Conservation (phyloP, 2,329 filamentous ascomycete genomes). For the Alternaria consortialis region DNA sequence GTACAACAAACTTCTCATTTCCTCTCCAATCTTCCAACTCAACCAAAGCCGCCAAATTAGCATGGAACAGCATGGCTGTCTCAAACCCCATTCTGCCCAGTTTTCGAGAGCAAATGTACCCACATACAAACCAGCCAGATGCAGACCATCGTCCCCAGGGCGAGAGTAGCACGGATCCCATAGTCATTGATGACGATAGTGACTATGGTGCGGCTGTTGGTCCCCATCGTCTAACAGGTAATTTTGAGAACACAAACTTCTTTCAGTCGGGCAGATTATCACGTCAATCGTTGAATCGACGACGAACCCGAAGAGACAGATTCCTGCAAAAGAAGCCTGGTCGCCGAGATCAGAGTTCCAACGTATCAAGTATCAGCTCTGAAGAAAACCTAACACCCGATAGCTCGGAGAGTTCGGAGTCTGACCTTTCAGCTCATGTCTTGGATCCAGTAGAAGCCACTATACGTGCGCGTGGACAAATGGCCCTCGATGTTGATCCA, state of each 20-base stretch:
- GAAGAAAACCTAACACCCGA: background rate
- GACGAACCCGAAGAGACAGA: background rate
- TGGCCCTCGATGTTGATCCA: background rate
- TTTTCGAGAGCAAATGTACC: background rate
- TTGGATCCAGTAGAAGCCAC: background rate
- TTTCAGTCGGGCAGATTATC: constrained; percentile 5
- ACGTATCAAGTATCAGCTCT: background rate
- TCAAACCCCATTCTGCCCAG: background rate
- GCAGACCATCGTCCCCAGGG: background rate
- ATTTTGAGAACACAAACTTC: constrained; percentile 3
- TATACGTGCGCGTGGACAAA: background rate
- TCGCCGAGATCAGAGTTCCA: background rate
- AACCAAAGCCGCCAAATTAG: background rate
- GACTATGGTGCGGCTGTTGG: background rate
- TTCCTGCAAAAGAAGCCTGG: background rate
- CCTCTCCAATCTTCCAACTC: background rate
- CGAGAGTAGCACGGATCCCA: background rate
- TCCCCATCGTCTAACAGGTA: background rate
- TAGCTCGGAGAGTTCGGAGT: background rate
- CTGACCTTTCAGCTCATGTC: background rate
- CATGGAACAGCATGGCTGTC: background rate
- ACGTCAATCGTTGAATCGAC: background rate
- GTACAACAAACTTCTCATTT: background rate
- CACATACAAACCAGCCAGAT: background rate
- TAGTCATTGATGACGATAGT: background rate